These are phyloP conservation scores for Martiniozyma asiatica DNA, from an alignment of 1,139 yeast genomes.

Conservation along the genomic window DNA sequence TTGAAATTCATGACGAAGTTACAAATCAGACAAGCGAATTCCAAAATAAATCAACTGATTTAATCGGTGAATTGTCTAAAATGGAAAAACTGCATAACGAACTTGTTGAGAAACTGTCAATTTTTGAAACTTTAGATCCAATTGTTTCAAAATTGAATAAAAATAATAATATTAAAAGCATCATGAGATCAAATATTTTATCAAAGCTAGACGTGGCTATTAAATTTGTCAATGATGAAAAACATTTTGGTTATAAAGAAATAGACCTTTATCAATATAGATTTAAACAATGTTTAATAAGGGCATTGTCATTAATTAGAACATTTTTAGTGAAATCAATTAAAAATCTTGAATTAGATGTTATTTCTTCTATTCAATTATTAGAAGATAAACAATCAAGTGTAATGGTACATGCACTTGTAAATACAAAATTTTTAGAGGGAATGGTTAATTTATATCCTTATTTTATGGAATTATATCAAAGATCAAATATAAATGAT, in stretches of 20 bases:
- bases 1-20: conserved; percentile 42
- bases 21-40: conserved; percentile 51
- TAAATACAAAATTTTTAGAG: conserved; percentile 50
- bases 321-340: conserved; percentile 51
- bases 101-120: conserved; percentile 39
- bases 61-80: conserved; percentile 40
- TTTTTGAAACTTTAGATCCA: conserved; percentile 60
- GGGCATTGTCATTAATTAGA: conserved; percentile 66
- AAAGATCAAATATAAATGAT: conserved; percentile 24
- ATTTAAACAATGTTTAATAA: conserved; percentile 74
- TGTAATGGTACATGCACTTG: conserved; percentile 39
- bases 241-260: conserved; percentile 49
- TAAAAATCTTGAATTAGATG: conserved; percentile 33
- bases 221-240: conserved; percentile 29
- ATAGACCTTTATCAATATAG: conserved; percentile 58
- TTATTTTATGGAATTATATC: conserved; percentile 38
- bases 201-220: conserved; percentile 49
- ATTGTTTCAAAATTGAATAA: conserved; percentile 59
- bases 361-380: conserved; percentile 26
- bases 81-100: conserved; percentile 34
- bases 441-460: conserved; percentile 31
- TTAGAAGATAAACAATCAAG: conserved; percentile 17
- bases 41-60: conserved; percentile 42
- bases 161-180: conserved; percentile 50
- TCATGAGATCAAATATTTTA: conserved; percentile 44